These are phyloP conservation scores for Teunomyces lycoperdinae DNA, from an alignment of 805 yeast species.

Conservation along the genomic window DNA sequence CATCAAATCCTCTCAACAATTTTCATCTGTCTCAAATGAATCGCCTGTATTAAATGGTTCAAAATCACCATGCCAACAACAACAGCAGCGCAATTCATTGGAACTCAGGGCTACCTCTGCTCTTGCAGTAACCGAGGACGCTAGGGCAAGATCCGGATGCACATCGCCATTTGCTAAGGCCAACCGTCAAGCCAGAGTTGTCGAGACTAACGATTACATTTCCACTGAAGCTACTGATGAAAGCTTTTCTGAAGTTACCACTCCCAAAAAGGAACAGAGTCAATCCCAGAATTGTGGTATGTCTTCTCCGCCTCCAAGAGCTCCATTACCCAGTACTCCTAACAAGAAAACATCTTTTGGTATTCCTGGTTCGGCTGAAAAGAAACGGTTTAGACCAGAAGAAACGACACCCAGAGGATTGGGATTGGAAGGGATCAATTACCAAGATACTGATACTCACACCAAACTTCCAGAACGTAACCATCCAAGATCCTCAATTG, in stretches of 20 bases:
- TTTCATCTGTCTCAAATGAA: background rate
- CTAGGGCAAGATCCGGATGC: slow-evolving; percentile 24
- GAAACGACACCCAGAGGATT: slow-evolving; percentile 33
- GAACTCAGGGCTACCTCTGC: slow-evolving; percentile 6
- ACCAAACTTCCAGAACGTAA: slow-evolving; percentile 2
- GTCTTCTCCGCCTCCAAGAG: slow-evolving; percentile 40
- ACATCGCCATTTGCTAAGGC: slow-evolving; percentile 42
- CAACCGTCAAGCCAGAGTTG: slow-evolving; percentile 44
- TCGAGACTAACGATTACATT: slow-evolving; percentile 33
- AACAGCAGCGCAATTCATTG: background rate
- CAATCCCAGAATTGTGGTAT: slow-evolving; percentile 6
- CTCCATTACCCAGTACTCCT: slow-evolving; percentile 31
- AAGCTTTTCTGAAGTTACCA: slow-evolving; percentile 10
- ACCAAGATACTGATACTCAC: slow-evolving; percentile 7
- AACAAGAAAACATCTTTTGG: slow-evolving; percentile 9
- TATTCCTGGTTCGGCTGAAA: slow-evolving; percentile 13
- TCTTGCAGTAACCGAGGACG: slow-evolving; percentile 16
- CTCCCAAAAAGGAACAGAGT: slow-evolving; percentile 12
- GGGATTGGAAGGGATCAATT: slow-evolving; percentile 38
- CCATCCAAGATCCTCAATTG: background rate
- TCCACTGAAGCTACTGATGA: slow-evolving; percentile 10
- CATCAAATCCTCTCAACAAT: slow-evolving; percentile 4
- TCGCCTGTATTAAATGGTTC: background rate
- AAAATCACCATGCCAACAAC: background rate
- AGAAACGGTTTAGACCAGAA: slow-evolving; percentile 2